Evolutionary conservation across 768 basidiomycete genomes (phyloP).

Genomic region (Hirschioporus abietinus): DNA sequence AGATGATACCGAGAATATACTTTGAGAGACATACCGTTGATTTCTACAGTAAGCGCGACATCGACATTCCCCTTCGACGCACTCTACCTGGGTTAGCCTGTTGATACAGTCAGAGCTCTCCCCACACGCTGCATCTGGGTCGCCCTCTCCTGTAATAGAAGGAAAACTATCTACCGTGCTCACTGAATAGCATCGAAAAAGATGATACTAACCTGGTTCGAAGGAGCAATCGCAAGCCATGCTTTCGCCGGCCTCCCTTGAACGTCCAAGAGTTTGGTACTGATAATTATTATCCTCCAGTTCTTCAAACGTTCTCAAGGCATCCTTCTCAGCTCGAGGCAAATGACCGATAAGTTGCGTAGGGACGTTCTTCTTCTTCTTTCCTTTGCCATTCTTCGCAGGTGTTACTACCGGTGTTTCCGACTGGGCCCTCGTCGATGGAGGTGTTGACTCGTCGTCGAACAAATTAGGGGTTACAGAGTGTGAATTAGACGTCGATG

Average conservation of each 20-base stretch:
- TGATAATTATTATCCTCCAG: constrained; percentile 82
- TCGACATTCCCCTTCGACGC: constrained; percentile 84
- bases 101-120: constrained; percentile 93
- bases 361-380: constrained; percentile 12
- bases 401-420: constrained; percentile 26
- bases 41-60: constrained; percentile 82
- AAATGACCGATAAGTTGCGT: constrained; percentile 79
- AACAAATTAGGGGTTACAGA: background rate
- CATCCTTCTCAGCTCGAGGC: constrained; percentile 69
- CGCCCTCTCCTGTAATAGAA: constrained; percentile 47
- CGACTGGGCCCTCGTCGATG: constrained; percentile 1
- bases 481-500: background rate
- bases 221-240: constrained; percentile 94
- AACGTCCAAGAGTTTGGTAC: constrained; percentile 79
- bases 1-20: constrained; percentile 11
- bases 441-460: background rate
- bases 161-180: constrained; percentile 20
- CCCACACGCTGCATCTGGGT: constrained; percentile 70
- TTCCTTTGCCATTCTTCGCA: constrained; percentile 10
- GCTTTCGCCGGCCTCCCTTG: constrained; percentile 84
- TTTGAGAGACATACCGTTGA: constrained; percentile 63
- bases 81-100: constrained; percentile 94
- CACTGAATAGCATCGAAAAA: constrained; percentile 20
- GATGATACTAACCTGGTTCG: constrained; percentile 62
- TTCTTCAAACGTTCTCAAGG: constrained; percentile 66